Conservation (phyloP, 2,329 filamentous ascomycete genomes). For the Calonectria fujianensis region DNA sequence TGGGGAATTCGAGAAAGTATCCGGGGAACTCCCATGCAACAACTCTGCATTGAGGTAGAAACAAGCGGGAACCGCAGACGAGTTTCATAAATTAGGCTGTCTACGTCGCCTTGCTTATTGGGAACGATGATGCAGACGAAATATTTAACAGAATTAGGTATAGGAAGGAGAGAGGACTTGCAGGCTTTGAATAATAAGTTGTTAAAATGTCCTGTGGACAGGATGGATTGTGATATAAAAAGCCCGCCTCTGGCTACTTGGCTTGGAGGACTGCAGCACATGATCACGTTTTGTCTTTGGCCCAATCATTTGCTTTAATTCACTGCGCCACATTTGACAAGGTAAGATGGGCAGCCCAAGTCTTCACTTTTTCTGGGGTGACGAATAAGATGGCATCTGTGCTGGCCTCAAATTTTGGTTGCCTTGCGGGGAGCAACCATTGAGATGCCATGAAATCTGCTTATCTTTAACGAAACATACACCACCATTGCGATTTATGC, state of each 20-base stretch:
- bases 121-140: background rate
- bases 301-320: background rate
- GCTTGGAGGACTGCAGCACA: background rate
- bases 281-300: background rate
- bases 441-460: background rate
- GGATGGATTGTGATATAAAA: background rate
- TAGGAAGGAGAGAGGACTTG: too few species aligned
- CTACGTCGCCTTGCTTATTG: background rate
- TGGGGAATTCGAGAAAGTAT: background rate
- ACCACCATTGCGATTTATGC: background rate
- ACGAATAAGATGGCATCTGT: background rate
- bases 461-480: background rate
- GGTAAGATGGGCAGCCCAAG: background rate
- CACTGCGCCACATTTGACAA: background rate
- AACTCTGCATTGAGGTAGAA: too few species aligned
- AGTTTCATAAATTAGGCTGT: background rate
- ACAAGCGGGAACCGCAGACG: too few species aligned
- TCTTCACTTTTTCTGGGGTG: background rate
- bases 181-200: too few species aligned
- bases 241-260: background rate
- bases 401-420: slow-evolving; percentile 13
- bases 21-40: too few species aligned
- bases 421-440: background rate
- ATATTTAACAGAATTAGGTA: background rate
- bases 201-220: too few species aligned